phyloP scores from a whole-genome alignment of 805 yeast species.

The Yamadazyma sp. region DNA sequence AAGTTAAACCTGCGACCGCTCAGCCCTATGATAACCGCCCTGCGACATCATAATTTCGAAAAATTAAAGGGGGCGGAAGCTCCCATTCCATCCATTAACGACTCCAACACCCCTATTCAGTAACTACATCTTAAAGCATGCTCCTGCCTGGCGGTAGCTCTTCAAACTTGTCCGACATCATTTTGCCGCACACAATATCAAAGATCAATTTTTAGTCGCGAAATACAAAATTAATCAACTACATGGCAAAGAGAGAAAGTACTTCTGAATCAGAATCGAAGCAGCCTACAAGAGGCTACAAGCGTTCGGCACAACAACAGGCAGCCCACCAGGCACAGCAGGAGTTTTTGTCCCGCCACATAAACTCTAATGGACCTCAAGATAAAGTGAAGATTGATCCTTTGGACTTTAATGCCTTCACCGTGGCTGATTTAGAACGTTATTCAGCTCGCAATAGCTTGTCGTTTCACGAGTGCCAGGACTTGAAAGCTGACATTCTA shows the following conservation, averaged over 20 bases:
- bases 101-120: no score
- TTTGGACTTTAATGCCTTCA: conserved; percentile 65
- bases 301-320: conserved; percentile 51
- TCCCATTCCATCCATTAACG: no score
- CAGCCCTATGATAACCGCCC: no score
- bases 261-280: conserved; percentile 39
- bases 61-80: no score
- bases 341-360: conserved; percentile 63
- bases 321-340: conserved; percentile 74
- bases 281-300: conserved; percentile 42
- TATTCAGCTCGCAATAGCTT: conserved; percentile 65
- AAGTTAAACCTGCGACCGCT: no score
- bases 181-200: no score
- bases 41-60: no score
- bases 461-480: conserved; percentile 56
- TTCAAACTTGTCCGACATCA: no score
- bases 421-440: conserved; percentile 62
- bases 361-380: conserved; percentile 71
- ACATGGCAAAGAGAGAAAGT: conserved; percentile 29
- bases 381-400: conserved; percentile 54
- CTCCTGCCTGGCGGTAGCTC: no score
- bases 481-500: conserved; percentile 68
- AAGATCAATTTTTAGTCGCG: no score
- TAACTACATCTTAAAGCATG: no score
- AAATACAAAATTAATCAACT: no score